A percentile compares a stretch with the other conserved stretches of the same genome.
These are phyloP conservation scores for Geranium incanum DNA, from an alignment of 441 rosid species.

Conservation along the genomic window DNA sequence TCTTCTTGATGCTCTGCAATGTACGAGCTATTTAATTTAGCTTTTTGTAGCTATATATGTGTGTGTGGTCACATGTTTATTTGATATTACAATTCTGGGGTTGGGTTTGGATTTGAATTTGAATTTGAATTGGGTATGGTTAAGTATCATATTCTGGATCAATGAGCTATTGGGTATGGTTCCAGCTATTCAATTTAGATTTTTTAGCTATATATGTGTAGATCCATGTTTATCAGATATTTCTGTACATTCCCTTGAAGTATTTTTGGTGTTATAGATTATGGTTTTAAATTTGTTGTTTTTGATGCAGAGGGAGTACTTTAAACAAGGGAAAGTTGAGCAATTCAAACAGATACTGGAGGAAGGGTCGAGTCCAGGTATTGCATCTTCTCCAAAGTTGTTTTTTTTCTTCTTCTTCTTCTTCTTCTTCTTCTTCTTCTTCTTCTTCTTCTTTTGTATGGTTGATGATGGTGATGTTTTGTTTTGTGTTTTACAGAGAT, in stretches of 20 bases:
- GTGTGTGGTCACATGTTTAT: no score
- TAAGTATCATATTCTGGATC: neutral
- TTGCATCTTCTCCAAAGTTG: neutral
- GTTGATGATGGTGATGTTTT: neutral
- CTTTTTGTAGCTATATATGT: neutral
- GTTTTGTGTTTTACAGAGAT: conserved; percentile 46
- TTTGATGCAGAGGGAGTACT: conserved; percentile 76
- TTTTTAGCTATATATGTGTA: neutral
- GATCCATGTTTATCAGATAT: neutral
- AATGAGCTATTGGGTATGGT: neutral
- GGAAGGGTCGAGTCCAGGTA: conserved; percentile 98
- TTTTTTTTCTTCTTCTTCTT: neutral
- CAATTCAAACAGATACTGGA: conserved; percentile 92
- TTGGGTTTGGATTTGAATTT: neutral
- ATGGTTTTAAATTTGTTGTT: neutral
- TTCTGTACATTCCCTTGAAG: neutral
- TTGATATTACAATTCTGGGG: neutral
- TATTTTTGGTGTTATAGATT: neutral
- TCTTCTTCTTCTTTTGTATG: neutral
- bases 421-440: neutral
- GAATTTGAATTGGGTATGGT: neutral
- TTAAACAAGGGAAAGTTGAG: conserved; percentile 85
- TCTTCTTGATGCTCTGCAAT: neutral
- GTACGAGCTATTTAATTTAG: neutral
- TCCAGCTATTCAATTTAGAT: no score